Evolutionary conservation across 2,329 filamentous ascomycete genomes (phyloP).

Genomic region (Aschersonia sp.): DNA sequence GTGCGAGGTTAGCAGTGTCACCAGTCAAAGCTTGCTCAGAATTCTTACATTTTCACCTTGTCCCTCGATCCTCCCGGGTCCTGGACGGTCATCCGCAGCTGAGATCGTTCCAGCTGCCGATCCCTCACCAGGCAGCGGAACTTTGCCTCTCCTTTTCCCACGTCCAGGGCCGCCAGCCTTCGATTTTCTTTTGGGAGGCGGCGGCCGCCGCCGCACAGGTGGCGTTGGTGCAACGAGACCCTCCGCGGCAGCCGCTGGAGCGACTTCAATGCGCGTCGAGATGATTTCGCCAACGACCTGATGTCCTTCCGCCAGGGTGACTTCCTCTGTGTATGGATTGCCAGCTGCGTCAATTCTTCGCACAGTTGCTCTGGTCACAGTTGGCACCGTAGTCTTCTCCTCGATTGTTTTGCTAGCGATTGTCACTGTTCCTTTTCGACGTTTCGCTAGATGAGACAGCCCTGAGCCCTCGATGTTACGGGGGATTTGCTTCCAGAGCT

Average conservation of each 20-base stretch:
- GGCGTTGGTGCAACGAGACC: conserved; percentile 27
- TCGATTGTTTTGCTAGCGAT: conserved; percentile 36
- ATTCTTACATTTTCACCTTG: conserved; percentile 23
- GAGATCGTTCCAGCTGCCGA: conserved; percentile 15
- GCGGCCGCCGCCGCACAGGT: conserved; percentile 45
- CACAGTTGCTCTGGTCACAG: conserved; percentile 64
- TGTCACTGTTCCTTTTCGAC: conserved; percentile 45
- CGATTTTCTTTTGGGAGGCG: conserved; percentile 66
- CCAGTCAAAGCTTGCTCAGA: neutral
- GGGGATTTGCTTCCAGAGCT: conserved; percentile 46
- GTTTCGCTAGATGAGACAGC: conserved; percentile 43
- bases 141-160: conserved; percentile 65
- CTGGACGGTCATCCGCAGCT: conserved; percentile 19
- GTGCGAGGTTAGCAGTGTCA: neutral
- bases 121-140: conserved; percentile 21
- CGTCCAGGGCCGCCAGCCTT: conserved; percentile 56
- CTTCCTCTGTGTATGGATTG: conserved; percentile 71
- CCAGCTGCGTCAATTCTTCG: conserved; percentile 64
- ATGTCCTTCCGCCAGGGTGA: conserved; percentile 68
- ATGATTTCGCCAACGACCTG: conserved; percentile 70
- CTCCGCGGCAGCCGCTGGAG: conserved; percentile 42
- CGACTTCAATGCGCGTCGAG: conserved; percentile 38
- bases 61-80: conserved; percentile 22
- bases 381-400: conserved; percentile 32
- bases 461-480: conserved; percentile 39